Conservation (phyloP, 2,329 filamentous ascomycete genomes). For the Elsinoe fawcettii region DNA sequence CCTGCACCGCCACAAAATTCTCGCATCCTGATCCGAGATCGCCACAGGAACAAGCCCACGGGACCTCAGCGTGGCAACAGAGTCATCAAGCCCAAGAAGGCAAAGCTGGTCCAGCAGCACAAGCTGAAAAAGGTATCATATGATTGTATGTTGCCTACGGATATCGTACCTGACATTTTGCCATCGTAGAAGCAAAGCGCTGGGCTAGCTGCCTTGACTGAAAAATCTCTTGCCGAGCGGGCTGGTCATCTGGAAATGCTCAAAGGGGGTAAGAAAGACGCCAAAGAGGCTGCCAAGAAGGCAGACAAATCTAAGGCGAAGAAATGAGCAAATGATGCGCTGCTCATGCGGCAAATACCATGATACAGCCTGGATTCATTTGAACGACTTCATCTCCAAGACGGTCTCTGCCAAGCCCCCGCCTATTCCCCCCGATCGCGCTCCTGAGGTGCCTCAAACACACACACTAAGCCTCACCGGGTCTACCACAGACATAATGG, state of each 20-base stretch:
- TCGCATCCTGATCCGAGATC: neutral
- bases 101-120: constrained; percentile 50
- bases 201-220: constrained; percentile 58
- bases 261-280: constrained; percentile 57
- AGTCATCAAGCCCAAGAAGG: constrained; percentile 60
- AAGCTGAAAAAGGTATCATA: constrained; percentile 52
- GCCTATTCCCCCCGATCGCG: too few relatives aligned
- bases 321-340: neutral
- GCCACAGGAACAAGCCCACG: constrained; percentile 16
- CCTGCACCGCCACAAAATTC: neutral
- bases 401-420: too few relatives aligned
- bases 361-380: too few relatives aligned
- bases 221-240: constrained; percentile 56
- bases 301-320: constrained; percentile 8
- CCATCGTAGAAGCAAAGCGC: constrained; percentile 49
- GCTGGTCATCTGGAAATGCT: constrained; percentile 65
- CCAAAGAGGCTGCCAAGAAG: constrained; percentile 22
- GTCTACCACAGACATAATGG: too few relatives aligned
- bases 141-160: neutral
- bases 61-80: constrained; percentile 42
- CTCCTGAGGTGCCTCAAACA: too few relatives aligned
- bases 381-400: too few relatives aligned
- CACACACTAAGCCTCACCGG: too few relatives aligned
- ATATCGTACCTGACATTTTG: neutral
- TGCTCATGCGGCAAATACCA: neutral